These are phyloP conservation scores for Citrus inodora DNA, from an alignment of 345 rosid species.

Conservation along the genomic window DNA sequence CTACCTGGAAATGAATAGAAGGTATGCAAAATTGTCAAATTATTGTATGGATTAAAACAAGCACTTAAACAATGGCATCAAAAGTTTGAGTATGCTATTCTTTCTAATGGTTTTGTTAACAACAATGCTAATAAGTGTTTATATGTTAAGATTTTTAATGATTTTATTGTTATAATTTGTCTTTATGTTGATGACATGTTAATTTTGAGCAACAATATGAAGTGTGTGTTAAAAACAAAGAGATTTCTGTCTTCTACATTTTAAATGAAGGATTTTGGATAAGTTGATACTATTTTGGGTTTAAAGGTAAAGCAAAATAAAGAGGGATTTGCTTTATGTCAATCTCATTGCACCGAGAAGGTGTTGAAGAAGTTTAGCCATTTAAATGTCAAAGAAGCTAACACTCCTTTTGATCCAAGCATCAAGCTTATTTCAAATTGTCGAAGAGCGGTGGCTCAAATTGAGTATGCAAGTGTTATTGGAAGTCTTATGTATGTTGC, in stretches of 20 bases:
- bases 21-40: background rate
- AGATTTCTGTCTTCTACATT: background rate
- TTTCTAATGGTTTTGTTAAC: background rate
- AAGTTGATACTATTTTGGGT: background rate
- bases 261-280: background rate
- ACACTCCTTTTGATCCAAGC: background rate
- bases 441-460: background rate
- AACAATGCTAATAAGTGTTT: background rate
- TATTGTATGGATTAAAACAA: constrained; percentile 4
- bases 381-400: background rate
- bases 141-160: background rate
- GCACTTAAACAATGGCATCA: constrained; percentile 4
- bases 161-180: background rate
- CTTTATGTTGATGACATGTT: background rate
- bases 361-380: background rate
- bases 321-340: background rate
- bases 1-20: background rate
- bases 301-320: background rate
- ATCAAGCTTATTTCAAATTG: background rate
- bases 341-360: background rate
- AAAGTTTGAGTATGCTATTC: background rate
- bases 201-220: background rate
- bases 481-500: background rate
- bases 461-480: background rate
- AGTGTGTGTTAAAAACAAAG: background rate